Evolutionary conservation across 768 basidiomycete species (phyloP).

Genomic region (Sarcodon sp.): DNA sequence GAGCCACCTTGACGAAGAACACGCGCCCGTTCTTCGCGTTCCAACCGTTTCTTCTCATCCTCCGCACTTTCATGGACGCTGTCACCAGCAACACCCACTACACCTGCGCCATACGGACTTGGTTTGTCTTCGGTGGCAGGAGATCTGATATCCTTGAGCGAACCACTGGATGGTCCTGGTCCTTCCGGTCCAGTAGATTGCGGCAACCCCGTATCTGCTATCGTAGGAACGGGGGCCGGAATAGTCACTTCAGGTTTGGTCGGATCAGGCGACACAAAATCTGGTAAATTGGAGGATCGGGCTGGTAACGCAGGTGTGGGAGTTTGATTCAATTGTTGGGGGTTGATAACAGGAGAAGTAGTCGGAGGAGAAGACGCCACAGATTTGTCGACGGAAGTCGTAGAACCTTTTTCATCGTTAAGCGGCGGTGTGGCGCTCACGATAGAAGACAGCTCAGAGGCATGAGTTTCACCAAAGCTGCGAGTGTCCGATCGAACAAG

Average conservation of each 20-base stretch:
- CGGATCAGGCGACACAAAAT: constrained; percentile 18
- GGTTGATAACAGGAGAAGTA: constrained; percentile 16
- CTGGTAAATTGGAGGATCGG: constrained; percentile 4
- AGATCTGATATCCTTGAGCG: constrained; percentile 36
- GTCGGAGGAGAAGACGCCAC: neutral
- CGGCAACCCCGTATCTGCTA: constrained; percentile 70
- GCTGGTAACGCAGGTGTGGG: constrained; percentile 13
- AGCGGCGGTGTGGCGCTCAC: constrained; percentile 13
- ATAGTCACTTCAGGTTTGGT: constrained; percentile 13
- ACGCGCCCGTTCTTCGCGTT: constrained; percentile 34
- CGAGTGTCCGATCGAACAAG: constrained; percentile 60
- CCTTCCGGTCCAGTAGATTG: constrained; percentile 44
- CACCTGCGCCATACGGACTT: neutral
- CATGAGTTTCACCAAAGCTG: constrained; percentile 80
- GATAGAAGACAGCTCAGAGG: constrained; percentile 54
- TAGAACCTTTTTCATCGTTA: constrained; percentile 3
- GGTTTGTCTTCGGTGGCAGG: neutral
- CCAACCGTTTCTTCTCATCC: constrained; percentile 50
- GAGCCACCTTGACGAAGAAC: constrained; percentile 14
- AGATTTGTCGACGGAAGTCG: constrained; percentile 1
- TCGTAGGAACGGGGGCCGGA: constrained; percentile 37
- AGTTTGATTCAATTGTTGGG: constrained; percentile 15
- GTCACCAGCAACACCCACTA: constrained; percentile 1
- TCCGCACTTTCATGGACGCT: constrained; percentile 33
- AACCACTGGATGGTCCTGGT: constrained; percentile 56